Evolutionary conservation across 2,329 filamentous ascomycete genomes (phyloP), one percentile per base, ranked within the genome.

Genomic region (Setomelanomma holmii): DNA sequence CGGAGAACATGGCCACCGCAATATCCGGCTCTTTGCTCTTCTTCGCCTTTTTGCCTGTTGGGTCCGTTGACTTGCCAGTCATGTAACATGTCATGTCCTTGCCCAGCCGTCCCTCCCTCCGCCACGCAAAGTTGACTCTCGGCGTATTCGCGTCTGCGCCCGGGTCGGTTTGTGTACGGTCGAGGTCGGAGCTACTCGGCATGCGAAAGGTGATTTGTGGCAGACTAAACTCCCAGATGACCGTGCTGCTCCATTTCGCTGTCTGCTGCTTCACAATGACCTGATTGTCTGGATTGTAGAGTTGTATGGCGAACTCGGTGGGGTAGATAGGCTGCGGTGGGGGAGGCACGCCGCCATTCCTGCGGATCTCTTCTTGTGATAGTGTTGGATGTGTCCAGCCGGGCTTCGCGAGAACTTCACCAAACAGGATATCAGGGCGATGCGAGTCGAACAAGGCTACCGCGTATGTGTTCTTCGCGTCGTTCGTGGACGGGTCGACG

Each of bases 201-300:
- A 87, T 80, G 23, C 89, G 85, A 73, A 99, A 99, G 21, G 88
- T 89, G 53, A 87, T 87, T 68, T 93, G 86, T 0, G 95, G 95
- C 76, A 99, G 87, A 73, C 93, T 90, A 75, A 99, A 98, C 59
- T 95, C 91, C 88, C 93, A 99, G 47, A 85, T 85, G 45, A 91
- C 86, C 12, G 86, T 87, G 54, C 86, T 88, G 56, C 89, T 92
- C 89, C 92, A 96, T 55, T 88, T 87, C 27, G 89, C 88, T 35
- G 87, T 83, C 62, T 89, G 86, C 66, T 87, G 84, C 63, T 84
- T 86, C 30, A 98, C 84, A 1, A 80, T 66, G 17, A 98, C 80
- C 63, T 89, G 84, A 74, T 95, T 91, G 72, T 98, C 93, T 0
- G 95, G 95, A 71, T 96, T 95, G 80, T 97, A 98, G 3, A 99